Conservation (phyloP, 2,329 filamentous ascomycete genomes). For the Pseudogymnoascus sp. region DNA sequence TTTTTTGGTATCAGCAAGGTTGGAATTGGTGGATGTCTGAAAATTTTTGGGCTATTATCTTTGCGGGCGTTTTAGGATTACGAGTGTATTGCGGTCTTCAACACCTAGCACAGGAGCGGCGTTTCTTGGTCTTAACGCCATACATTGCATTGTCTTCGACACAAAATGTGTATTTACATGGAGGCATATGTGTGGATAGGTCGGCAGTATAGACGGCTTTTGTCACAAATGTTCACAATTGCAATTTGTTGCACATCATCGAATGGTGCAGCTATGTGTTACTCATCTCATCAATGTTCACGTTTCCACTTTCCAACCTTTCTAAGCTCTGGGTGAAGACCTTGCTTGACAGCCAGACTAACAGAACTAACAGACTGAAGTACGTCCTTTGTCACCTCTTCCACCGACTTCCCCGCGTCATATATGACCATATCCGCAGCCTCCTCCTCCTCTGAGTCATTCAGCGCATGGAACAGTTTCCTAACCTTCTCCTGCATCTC, state of each 20-base stretch:
- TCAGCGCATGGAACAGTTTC: conserved; percentile 57
- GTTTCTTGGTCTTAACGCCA: conserved; percentile 30
- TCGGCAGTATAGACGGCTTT: neutral
- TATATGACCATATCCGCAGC: conserved; percentile 46
- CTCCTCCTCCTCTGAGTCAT: conserved; percentile 37
- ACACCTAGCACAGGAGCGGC: conserved; percentile 23
- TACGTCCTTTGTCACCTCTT: conserved; percentile 47
- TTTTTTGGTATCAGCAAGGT: neutral
- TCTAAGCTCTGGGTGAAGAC: neutral
- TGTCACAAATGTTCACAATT: neutral
- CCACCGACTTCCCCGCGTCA: conserved; percentile 44
- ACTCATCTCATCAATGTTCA: conserved; percentile 2
- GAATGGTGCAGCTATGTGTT: neutral
- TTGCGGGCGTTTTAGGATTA: conserved; percentile 12
- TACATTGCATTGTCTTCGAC: conserved; percentile 10
- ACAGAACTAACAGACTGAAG: conserved; percentile 31
- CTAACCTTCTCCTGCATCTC: conserved; percentile 76
- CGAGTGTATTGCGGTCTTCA: conserved; percentile 25
- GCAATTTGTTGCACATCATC: neutral
- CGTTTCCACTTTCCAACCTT: conserved; percentile 13
- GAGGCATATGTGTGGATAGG: neutral
- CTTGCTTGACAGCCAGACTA: neutral
- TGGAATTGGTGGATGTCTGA: conserved; percentile 2
- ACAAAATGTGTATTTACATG: neutral
- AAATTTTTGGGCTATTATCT: neutral